Percentiles rank a stretch among this genome's conserved stretches.
These are phyloP conservation scores for Lasiodiplodia gonubiensis DNA, from an alignment of 2,329 filamentous ascomycete genomes.

Conservation along the genomic window DNA sequence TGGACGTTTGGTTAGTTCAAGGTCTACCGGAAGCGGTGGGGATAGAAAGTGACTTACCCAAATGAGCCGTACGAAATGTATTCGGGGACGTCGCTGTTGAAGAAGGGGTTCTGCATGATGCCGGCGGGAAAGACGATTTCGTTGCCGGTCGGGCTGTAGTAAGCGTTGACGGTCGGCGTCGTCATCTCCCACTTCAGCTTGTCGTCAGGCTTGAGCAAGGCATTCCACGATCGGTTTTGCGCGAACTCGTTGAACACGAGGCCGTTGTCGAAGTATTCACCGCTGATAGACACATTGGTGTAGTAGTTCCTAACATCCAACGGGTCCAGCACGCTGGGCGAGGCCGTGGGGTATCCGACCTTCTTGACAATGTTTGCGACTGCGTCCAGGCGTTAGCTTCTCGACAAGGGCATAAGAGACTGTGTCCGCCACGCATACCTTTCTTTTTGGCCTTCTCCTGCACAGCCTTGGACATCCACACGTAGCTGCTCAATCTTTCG, in stretches of 20 bases:
- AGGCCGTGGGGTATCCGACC: conserved; percentile 69
- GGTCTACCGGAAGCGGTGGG: conserved; percentile 67
- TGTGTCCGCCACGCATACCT: conserved; percentile 15
- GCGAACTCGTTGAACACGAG: conserved; percentile 58
- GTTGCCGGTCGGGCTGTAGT: conserved; percentile 65
- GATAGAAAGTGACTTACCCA: conserved; percentile 48
- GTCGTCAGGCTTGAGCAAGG: conserved; percentile 65
- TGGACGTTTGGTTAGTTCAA: conserved; percentile 38
- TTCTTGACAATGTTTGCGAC: conserved; percentile 71
- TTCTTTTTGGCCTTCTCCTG: conserved; percentile 67
- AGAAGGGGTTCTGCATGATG: conserved; percentile 72
- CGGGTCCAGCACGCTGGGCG: conserved; percentile 67
- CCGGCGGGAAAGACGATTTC: conserved; percentile 73
- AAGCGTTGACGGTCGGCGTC: conserved; percentile 66
- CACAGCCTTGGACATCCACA: conserved; percentile 70
- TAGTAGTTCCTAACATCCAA: conserved; percentile 64
- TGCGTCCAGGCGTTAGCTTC: too few relatives aligned
- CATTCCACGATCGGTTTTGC: conserved; percentile 59
- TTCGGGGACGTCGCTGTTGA: conserved; percentile 65
- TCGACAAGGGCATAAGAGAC: too few relatives aligned
- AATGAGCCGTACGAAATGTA: conserved; percentile 74
- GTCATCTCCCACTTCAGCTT: conserved; percentile 49
- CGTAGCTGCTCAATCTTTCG: conserved; percentile 62
- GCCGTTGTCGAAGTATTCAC: conserved; percentile 64
- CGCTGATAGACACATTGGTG: conserved; percentile 53